Evolutionary conservation across 768 basidiomycete species (phyloP).

Genomic region (Pleurotus ostreatus): DNA sequence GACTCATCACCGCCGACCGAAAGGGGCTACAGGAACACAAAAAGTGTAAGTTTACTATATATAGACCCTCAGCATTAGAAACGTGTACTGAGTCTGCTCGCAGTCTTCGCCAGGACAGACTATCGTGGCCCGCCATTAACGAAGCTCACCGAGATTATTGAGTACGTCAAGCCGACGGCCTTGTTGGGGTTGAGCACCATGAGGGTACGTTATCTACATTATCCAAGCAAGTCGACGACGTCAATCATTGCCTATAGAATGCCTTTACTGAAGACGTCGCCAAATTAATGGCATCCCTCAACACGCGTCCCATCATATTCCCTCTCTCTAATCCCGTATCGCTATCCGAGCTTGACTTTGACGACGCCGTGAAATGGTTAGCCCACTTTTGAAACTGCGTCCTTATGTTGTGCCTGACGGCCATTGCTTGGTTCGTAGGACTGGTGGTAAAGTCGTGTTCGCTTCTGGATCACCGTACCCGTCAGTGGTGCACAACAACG

Average conservation of each 20-base stretch:
- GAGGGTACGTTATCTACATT: constrained; percentile 22
- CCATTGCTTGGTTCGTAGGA: constrained; percentile 32
- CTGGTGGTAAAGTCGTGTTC: constrained; percentile 63
- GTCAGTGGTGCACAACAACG: constrained; percentile 43
- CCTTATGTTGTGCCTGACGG: not conserved
- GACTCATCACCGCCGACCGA: constrained; percentile 67
- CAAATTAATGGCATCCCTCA: constrained; percentile 57
- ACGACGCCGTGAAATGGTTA: constrained; percentile 56
- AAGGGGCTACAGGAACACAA: constrained; percentile 72
- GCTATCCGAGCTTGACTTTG: constrained; percentile 56
- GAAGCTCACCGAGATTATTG: constrained; percentile 61
- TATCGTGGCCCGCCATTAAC: constrained; percentile 60
- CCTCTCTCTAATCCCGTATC: constrained; percentile 74
- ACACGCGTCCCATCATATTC: constrained; percentile 75
- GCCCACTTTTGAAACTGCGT: constrained; percentile 8
- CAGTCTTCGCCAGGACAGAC: constrained; percentile 71
- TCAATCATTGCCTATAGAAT: constrained; percentile 23
- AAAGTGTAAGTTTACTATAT: constrained; percentile 39
- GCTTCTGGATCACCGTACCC: constrained; percentile 73
- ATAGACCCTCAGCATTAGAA: no score
- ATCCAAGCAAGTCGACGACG: not conserved
- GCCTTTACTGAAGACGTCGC: constrained; percentile 68
- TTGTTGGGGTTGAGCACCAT: constrained; percentile 71
- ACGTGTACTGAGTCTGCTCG: not conserved
- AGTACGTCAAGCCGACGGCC: constrained; percentile 72